Conservation (phyloP, 2,329 filamentous ascomycete species). For the Apiospora koreana region DNA sequence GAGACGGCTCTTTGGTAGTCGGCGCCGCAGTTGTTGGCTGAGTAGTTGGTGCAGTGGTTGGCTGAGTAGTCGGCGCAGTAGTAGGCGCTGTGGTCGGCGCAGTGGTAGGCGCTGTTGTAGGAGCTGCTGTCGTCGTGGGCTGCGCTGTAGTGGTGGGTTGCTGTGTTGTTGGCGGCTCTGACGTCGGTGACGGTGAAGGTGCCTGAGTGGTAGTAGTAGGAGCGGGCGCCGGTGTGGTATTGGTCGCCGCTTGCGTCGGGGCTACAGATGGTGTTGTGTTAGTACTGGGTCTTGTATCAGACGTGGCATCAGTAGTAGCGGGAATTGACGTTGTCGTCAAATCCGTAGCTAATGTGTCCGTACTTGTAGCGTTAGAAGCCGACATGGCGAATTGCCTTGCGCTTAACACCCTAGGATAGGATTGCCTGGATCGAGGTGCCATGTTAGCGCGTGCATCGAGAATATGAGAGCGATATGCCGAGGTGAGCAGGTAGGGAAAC, state of each 20-base stretch:
- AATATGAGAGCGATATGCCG: neutral
- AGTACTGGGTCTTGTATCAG: neutral
- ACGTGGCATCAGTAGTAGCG: conserved; percentile 14
- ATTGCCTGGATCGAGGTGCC: conserved; percentile 14
- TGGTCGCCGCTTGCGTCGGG: neutral
- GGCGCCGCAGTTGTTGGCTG: conserved; percentile 15
- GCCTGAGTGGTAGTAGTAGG: neutral
- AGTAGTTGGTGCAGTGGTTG: conserved; percentile 9
- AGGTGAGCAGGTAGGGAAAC: neutral
- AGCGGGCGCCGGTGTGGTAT: neutral
- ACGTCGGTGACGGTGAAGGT: neutral
- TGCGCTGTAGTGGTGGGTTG: conserved; percentile 14
- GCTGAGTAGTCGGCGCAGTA: conserved; percentile 13
- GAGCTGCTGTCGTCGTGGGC: neutral
- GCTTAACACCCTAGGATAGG: conserved; percentile 13
- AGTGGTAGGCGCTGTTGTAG: conserved; percentile 10
- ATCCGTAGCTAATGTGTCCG: conserved; percentile 12
- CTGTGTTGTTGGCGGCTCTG: conserved; percentile 1
- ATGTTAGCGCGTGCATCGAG: conserved; percentile 13
- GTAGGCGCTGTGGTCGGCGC: conserved; percentile 13
- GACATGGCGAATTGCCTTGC: conserved; percentile 19
- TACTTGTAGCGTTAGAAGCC: conserved; percentile 19
- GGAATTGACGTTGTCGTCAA: conserved; percentile 14
- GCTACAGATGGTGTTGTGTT: conserved; percentile 9
- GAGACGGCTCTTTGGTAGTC: conserved; percentile 19